Base-by-base conservation (phyloP, 768 basidiomycete genomes). In the Termitomyces sp. region DNA sequence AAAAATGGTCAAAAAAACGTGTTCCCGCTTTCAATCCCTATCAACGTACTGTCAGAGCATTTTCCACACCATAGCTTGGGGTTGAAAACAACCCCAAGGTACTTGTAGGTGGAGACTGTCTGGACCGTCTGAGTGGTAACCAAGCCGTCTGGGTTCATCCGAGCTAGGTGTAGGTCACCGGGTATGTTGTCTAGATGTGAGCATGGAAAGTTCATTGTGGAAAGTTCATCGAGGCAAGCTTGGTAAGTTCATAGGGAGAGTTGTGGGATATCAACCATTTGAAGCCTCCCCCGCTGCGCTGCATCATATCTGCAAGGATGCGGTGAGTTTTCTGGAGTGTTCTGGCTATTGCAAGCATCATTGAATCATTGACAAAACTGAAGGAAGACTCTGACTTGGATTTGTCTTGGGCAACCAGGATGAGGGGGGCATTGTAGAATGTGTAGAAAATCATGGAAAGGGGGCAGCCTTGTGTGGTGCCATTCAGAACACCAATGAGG, bases 361-460 rank as follows among this genome's bases (percentile, higher is more conserved):
- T 65, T 0, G 59, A 63, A 41, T 75, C 63, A 31, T 76, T 66
- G 0, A 73, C 64, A 33, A 70, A 76, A 0, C 64, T 67, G 5
- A 67, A 45, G 2, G 68, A 50, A 0, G 59, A 22, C 42, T 71
- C 64, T 1, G 7, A 52, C 35, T 5, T 39, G n/a, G 2, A 33
- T 11, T 31, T 38, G 0, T 54, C 20, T 0, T 52, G 9, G 29
- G 32, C 29, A 15, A 15, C 13, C 3, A 18, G 18, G 3, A 20
- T 25, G 5, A 39, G 38, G 18, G 22, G 39, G 2, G 36, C 33
- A 23, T 52, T 44, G 20, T 52, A 52, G n/a, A 52, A 52, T 9
- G 32, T 13, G 5, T 52, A 52, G 6, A 43, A 22, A 5, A 50
- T 20, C 36, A 50, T 50, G 0, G 23, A 22, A 5, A 39, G 25